Base-by-base conservation (phyloP, 2,329 filamentous ascomycete species). In the Fusarium ambrosium region DNA sequence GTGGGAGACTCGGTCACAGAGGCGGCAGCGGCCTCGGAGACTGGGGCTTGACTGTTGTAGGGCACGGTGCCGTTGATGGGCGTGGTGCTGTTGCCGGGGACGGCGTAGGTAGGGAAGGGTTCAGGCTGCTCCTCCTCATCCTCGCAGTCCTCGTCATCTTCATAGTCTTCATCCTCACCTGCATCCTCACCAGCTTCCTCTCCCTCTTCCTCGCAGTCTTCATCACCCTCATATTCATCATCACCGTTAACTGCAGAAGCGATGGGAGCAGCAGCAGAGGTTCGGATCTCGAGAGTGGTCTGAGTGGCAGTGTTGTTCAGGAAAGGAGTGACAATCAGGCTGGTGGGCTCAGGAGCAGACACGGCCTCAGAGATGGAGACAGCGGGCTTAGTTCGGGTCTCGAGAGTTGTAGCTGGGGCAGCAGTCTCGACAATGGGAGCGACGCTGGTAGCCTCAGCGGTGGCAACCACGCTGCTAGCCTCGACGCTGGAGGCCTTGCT, bases 71-170 rank as follows among this genome's bases (percentile, higher is more conserved):
- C 68, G 34, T 69, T 71, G 6, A 36, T 62, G 16, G 48, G 48
- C 10, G 56, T 39, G 2, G 72, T 74, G 22, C 71, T 68, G 70
- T 77, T 77, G 58, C 56, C 61, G 18, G 76, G 76, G 14, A 70
- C 48, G 29, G 22, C 27, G 2, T 75, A 64, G n/a, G 75, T 70
- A 6, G 76, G 75, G 69, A 67, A 64, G 3, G 75, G 64, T 53
- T 59, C 55, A 18, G n/a, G 20, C 11, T 64, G 56, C 6, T 62
- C 56, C 1, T 61, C 64, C 48, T 53, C 45, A 11, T 69, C 71
- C 9, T 61, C 58, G 7, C 71, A 73, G 41, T 73, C 71, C 0
- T 74, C 72, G 37, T 73, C 69, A 32, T 43, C 39, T n/a, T 64
- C 37, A 7, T 58, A 29, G n/a, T 45, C 37, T 5, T 34, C 22